Base-by-base conservation (phyloP, 129 eudicot species). In the Centrapalus pauciflorus region DNA sequence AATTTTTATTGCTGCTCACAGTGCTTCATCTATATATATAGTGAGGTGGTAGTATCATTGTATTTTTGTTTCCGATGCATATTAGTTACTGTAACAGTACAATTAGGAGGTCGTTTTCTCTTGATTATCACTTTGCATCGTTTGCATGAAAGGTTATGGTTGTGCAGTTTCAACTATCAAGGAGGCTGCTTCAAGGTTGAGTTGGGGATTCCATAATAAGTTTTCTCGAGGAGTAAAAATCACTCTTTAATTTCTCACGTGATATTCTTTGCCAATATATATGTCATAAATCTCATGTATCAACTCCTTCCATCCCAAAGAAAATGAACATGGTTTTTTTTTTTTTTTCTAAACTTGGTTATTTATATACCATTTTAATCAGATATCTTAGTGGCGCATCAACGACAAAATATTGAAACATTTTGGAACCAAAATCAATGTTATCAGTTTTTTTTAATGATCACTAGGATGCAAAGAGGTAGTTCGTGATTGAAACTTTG, bases 91-190 rank as follows among this genome's bases (percentile, higher is more conserved):
- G 2, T 26, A 28, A 28, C 6, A 17, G 25, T 48, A 17, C 21
- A 24, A 48, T 14, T 5, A 17, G 25, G 0, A 24, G 54, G 16
- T 48, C 11, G 16, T 48, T 17, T 11, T 16, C 54, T 48, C 25
- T 14, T 48, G 25, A 5, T 48, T 48, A 16, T 48, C 25, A 48
- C 21, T 56, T 45, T 55, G 55, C 34, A 48, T 66, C 26, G 55
- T 35, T 52, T 52, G 20, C 54, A 68, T 54, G 38, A 34, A 68
- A 55, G 73, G 48, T 68, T 54, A 29, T 55, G 38, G 28, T 68
- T 64, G 73, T 68, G 73, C 73, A 68, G 73, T 45, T 21, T 68
- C 64, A 68, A 68, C 64, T 68, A 54, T 54, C 73, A 68, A 35
- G 73, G 73, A 68, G 45, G 73, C 55, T 35, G 64, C 54, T 68